Conservation (phyloP, 257 asterid genomes). For the Primulina huaijiensis region DNA sequence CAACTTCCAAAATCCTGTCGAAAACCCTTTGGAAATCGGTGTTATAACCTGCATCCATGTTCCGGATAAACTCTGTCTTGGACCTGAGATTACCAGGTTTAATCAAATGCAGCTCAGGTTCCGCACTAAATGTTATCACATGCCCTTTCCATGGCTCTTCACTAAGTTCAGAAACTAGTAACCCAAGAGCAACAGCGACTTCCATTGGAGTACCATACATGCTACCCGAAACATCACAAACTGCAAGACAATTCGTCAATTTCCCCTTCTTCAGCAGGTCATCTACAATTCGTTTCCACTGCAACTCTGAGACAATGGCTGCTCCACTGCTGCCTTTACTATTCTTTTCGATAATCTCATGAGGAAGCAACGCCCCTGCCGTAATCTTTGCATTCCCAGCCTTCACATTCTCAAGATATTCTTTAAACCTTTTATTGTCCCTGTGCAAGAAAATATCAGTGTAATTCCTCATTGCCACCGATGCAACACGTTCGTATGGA, state of each 20-base stretch:
- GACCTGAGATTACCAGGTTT: constrained; percentile 34
- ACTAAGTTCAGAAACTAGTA: constrained; percentile 46
- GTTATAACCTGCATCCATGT: constrained; percentile 40
- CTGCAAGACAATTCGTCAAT: constrained; percentile 46
- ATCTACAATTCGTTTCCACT: constrained; percentile 57
- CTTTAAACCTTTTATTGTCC: constrained; percentile 41
- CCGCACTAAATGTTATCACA: constrained; percentile 44
- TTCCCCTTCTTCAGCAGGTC: constrained; percentile 47
- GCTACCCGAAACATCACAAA: constrained; percentile 56
- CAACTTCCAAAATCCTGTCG: constrained; percentile 43
- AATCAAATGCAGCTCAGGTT: constrained; percentile 42
- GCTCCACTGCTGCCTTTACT: constrained; percentile 28
- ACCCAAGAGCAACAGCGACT: constrained; percentile 52
- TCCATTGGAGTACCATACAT: constrained; percentile 54
- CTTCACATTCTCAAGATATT: constrained; percentile 49
- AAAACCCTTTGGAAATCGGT: constrained; percentile 51
- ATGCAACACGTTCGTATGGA: constrained; percentile 47
- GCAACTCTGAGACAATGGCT: constrained; percentile 48
- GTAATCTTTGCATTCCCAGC: constrained; percentile 47
- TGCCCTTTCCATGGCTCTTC: constrained; percentile 66
- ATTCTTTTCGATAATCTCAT: constrained; percentile 38
- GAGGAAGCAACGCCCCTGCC: constrained; percentile 63
- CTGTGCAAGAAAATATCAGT: constrained; percentile 34
- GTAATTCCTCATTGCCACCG: constrained; percentile 57
- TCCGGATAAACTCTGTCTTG: constrained; percentile 34